Percentiles rank a stretch among this genome's conserved stretches.
phyloP scores from a whole-genome alignment of 352 stramenopile species.

The Globisporangium splendens region DNA sequence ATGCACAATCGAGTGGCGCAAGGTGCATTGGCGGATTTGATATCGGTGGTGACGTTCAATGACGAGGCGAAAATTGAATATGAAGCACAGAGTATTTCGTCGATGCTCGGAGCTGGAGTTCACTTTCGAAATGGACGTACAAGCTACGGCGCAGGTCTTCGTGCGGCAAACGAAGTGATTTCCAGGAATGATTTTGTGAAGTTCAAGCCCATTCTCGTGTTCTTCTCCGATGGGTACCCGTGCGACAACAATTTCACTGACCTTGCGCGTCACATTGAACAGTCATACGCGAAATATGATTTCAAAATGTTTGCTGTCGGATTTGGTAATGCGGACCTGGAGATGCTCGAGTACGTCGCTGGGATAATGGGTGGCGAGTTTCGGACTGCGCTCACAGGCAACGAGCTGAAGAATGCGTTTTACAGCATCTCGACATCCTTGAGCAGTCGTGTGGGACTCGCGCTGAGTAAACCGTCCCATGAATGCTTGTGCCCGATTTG shows the following conservation, averaged over 20 bases:
- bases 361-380: constrained; percentile 46
- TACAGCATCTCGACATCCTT: constrained; percentile 67
- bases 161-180: constrained; percentile 52
- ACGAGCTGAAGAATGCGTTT: constrained; percentile 68
- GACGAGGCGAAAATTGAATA: constrained; percentile 32
- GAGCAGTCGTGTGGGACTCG: constrained; percentile 46
- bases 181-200: constrained; percentile 49
- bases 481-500: constrained; percentile 59
- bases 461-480: constrained; percentile 45
- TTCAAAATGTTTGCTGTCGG: constrained; percentile 58
- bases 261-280: constrained; percentile 39
- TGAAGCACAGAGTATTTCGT: constrained; percentile 41
- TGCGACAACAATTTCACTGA: constrained; percentile 27
- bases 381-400: constrained; percentile 48
- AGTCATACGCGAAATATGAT: constrained; percentile 49
- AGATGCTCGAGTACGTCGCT: constrained; percentile 46
- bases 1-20: constrained; percentile 39
- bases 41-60: constrained; percentile 67
- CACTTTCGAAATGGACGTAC: constrained; percentile 39
- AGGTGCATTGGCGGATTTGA: constrained; percentile 30
- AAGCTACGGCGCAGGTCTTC: constrained; percentile 38
- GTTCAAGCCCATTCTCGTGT: constrained; percentile 63
- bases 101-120: constrained; percentile 23
- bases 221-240: constrained; percentile 71
- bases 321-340: constrained; percentile 58